Conservation (phyloP, 1,284 basidiomycete species). For the Fomitopsis palustris region DNA sequence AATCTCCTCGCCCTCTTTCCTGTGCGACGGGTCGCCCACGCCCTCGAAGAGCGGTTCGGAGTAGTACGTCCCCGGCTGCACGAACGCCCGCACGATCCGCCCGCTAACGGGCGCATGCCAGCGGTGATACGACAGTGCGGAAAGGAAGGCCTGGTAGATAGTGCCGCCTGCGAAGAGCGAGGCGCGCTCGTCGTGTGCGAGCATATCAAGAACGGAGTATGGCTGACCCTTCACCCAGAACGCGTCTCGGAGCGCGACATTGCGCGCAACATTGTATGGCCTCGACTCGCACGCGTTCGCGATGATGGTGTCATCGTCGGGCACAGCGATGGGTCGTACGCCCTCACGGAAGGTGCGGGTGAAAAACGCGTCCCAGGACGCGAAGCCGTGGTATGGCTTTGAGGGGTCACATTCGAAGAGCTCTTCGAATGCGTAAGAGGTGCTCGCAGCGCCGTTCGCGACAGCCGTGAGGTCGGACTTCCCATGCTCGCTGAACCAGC, state of each 20-base stretch:
- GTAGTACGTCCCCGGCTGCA: conserved; percentile 39
- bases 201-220: conserved; percentile 41
- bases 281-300: conserved; percentile 46
- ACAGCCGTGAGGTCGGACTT: background rate
- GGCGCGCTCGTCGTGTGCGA: conserved; percentile 32
- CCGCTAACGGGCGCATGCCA: conserved; percentile 42
- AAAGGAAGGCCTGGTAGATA: conserved; percentile 43
- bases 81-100: conserved; percentile 32
- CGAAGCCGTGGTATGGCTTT: conserved; percentile 38
- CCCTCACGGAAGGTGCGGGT: conserved; percentile 37
- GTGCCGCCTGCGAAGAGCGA: conserved; percentile 38
- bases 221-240: conserved; percentile 46
- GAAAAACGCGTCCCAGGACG: conserved; percentile 58
- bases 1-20: background rate
- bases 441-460: conserved; percentile 7
- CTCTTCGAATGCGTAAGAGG: conserved; percentile 28
- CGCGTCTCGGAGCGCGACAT: conserved; percentile 33
- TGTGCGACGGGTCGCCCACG: background rate
- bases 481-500: conserved; percentile 38
- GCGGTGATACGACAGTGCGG: conserved; percentile 40
- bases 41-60: conserved; percentile 21
- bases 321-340: conserved; percentile 35
- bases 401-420: conserved; percentile 40
- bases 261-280: conserved; percentile 32
- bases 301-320: conserved; percentile 33